Evolutionary conservation across 140 eudicot genomes (phyloP), one percentile per base, ranked within the genome.

Genomic region (Cichorium intybus): DNA sequence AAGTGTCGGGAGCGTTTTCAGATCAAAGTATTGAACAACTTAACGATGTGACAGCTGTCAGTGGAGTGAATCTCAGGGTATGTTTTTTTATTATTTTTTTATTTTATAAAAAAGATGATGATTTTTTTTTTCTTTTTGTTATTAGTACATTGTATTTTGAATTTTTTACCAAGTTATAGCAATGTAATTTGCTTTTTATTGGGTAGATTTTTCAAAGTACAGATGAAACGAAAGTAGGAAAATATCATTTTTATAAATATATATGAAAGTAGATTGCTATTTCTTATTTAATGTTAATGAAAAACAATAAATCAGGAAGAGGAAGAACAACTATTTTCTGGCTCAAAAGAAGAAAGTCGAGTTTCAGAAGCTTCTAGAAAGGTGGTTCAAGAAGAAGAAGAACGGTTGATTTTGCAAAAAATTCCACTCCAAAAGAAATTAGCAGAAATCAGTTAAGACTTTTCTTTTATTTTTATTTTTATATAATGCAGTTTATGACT

Each of bases 341-440:
- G 95, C 66, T 59, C 97, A 23, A 93, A 86, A 84, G 97, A 93
- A 79, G 99, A 84, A 17, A 85, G 88, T 63, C 83, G 93, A 65
- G 95, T 74, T 56, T 93, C 97, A 51, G 95, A 88, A 80, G 97
- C 97, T 63, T 85, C 99, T 11, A 73, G 99, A 24, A 80, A 87
- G 53, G 97, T 89, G 64, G 97, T 88, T 71, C 95, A 85, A 88
- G 99, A 93, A 80, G 99, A 93, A 85, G 99, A 93, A 80, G 97
- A 88, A 63, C 75, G 82, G 79, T 72, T 93, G 28, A 69, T 93
- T 72, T 73, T 93, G 85, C 87, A 88, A 69, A 93, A 80, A 68
- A 59, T 59, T 55, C 88, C 97, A 62, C 95, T 93, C 27, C 93
- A 85, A 78, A 89, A 88, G 78, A 88, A 82, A 68, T 59, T 92